Base-by-base conservation (phyloP, 371 early-diverging fungal species). In the Syncephalastrum contaminatum region DNA sequence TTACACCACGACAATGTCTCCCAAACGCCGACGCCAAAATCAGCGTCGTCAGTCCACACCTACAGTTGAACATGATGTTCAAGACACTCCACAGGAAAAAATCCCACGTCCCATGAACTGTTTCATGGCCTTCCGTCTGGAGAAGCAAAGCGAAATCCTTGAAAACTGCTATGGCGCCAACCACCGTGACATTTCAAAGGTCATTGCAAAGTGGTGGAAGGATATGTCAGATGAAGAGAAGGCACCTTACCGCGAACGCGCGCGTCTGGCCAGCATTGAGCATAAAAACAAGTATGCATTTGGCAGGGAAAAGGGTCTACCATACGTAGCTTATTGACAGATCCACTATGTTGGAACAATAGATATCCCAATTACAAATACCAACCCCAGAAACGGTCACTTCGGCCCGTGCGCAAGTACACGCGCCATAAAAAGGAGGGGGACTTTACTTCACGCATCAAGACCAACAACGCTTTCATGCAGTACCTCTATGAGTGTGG, bases 141-240 rank as follows among this genome's bases (percentile, higher is more conserved):
- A 79, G 25, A 86, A 85, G 69, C 85, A 86, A 64, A 73, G 73
- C 6, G 83, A 84, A 59, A 81, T 86, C 14, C 69, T 87, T 16
- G 66, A 69, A 40, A 64, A 64, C 16, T 69, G 82, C 48, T 80
- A 78, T 0, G 81, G 83, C 40, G 80, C 77, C 21, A 84, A 83
- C 49, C 84, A 86, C 70, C 87, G 84, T 54, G 85, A 84, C 46
- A 75, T 88, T 8, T 84, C 83, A n/a, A 74, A 79, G 39, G 81
- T 88, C 48, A 82, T 84, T 49, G 88, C 83, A 3, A 70, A 83
- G 50, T 81, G 81, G 86, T 88, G 88, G 88, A 80, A 76, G 53
- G 64, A 68, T 16, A 77, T 81, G 56, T 59, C 75, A 16, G 75
- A 80, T 12, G 61, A 66, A 7, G 79, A 83, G 40, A 87, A 84